Conservation (phyloP, 169 alveolate genomes). For the Prorocentrum cordatum region DNA sequence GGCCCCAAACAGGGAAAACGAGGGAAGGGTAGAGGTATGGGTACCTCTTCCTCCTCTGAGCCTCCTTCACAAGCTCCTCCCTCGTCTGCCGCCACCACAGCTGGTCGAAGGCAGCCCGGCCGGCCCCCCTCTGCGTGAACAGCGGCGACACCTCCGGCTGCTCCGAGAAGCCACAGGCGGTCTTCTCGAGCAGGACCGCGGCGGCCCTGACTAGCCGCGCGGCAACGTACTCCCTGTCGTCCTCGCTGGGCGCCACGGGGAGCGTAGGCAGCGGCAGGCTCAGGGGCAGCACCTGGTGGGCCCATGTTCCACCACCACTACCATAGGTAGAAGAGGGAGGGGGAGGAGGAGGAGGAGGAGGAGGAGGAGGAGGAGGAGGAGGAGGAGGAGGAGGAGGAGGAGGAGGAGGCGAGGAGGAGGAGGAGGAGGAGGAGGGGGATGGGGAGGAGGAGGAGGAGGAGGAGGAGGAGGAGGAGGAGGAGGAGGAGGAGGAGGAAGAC, state of each 20-base stretch:
- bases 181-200: not conserved
- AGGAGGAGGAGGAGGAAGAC: no score
- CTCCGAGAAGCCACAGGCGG: not conserved
- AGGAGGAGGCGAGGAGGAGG: no score
- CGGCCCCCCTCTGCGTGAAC: slow-evolving; percentile 24
- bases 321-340: not conserved
- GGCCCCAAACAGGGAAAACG: not conserved
- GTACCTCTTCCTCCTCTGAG: not conserved
- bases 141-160: slow-evolving; percentile 17
- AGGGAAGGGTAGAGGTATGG: not conserved
- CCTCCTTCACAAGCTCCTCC: slow-evolving; percentile 10
- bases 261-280: slow-evolving; percentile 3
- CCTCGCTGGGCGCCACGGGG: slow-evolving; percentile 5
- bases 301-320: not conserved
- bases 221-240: not conserved
- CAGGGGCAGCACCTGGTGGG: slow-evolving; percentile 6
- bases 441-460: no score
- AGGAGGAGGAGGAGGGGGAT: no score
- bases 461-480: no score
- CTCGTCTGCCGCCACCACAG: slow-evolving; percentile 57
- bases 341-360: no score
- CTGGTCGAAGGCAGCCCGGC: slow-evolving; percentile 33
- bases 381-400: no score
- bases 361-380: no score
- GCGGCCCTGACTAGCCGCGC: slow-evolving; percentile 32